Base-by-base conservation (phyloP, 805 yeast species). In the Debaryomyces castellii region DNA sequence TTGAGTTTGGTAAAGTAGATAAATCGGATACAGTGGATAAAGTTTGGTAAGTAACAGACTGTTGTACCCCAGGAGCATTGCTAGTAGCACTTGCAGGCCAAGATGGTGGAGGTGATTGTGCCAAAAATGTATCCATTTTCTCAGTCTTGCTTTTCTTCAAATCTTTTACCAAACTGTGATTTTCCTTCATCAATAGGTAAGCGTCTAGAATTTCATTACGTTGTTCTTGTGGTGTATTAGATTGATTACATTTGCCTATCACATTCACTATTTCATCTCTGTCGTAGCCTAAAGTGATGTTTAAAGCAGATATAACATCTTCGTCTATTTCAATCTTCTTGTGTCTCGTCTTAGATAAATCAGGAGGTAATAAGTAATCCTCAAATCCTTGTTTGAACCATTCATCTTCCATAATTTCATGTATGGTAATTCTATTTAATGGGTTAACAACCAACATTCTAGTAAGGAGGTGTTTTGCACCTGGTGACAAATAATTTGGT, bases 361-460 rank as follows among this genome's bases (percentile, higher is more conserved):
- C 81, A 33, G 78, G 78, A 5, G 94, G 89, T 44, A 84, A 69
- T 50, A 91, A 76, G 60, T 89, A 89, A 25, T 85, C 89, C 24
- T 92, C 88, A 51, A 92, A 80, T 44, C 81, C 89, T 9, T 80
- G 81, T 53, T 81, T 83, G 68, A 91, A 91, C 98, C 98, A 91
- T 51, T 87, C 91, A 63, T 92, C 97, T 59, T 89, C 86, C 85
- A 90, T 83, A 39, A 92, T 89, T 62, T 89, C 96, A 59, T 83
- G 89, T 39, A 92, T 89, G 10, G 97, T 90, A 50, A 92, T 91
- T 71, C 98, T 82, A 62, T 90, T 89, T 61, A 91, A 74, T 28
- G 98, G 97, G 62, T 91, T 90, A 23, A 92, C 98, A 51, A 91
- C 96, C 47, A 91, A 77, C 97, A 92, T 92, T 61, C 85, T 81